phyloP scores from a whole-genome alignment of 768 basidiomycete genomes.

The Collybia sordida region DNA sequence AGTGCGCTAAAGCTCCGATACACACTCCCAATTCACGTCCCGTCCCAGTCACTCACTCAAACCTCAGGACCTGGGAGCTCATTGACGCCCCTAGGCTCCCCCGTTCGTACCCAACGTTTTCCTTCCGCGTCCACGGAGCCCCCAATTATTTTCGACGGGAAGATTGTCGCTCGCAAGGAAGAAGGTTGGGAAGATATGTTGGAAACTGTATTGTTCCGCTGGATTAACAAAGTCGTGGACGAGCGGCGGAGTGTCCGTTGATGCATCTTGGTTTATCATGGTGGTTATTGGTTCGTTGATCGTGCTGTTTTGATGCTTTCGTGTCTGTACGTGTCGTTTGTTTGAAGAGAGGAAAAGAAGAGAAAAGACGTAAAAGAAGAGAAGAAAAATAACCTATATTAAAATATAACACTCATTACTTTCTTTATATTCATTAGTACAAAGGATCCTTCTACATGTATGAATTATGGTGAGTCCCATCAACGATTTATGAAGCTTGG shows the following conservation, averaged over 20 bases:
- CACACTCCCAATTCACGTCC: slow-evolving; percentile 63
- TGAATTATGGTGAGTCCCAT: no score
- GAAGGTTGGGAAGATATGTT: slow-evolving; percentile 85
- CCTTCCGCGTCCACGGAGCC: slow-evolving; percentile 35
- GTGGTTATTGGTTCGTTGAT: neutral
- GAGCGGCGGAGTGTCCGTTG: slow-evolving; percentile 47
- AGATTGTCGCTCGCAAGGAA: slow-evolving; percentile 68
- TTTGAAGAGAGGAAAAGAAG: neutral
- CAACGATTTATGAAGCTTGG: no score
- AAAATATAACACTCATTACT: no score
- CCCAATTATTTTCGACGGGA: slow-evolving; percentile 68
- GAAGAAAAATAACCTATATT: no score
- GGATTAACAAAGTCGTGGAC: slow-evolving; percentile 68
- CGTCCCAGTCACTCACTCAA: slow-evolving; percentile 33
- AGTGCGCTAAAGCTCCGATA: slow-evolving; percentile 86
- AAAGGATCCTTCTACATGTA: no score
- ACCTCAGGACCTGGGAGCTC: slow-evolving; percentile 13
- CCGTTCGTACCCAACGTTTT: slow-evolving; percentile 35
- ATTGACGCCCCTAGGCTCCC: slow-evolving; percentile 27
- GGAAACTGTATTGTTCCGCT: slow-evolving; percentile 56
- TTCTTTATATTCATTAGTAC: no score
- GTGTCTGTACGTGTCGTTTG: neutral
- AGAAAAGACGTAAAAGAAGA: no score
- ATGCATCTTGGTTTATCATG: neutral
- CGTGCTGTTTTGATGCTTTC: neutral